phyloP scores from a whole-genome alignment of 345 rosid species.

The Turnera subulata region DNA sequence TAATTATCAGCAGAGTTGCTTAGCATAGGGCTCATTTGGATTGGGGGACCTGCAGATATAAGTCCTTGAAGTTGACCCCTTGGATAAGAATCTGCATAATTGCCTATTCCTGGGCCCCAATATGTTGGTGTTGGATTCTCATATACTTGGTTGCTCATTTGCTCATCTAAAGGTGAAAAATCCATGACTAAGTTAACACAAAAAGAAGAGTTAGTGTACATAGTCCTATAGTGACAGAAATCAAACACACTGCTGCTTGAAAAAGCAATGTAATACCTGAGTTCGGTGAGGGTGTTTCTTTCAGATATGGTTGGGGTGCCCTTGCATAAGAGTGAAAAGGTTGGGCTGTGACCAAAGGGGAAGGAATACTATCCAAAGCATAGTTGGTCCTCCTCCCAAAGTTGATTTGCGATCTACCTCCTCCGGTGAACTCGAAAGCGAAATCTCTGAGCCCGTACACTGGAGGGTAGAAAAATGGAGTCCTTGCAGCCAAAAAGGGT shows the following conservation, averaged over 20 bases:
- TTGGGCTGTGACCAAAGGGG: background rate
- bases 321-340: conserved; percentile 8
- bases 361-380: background rate
- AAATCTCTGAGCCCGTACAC: background rate
- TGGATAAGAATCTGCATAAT: background rate
- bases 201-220: conserved; percentile 8
- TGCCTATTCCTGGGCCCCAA: conserved; percentile 12
- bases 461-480: conserved; percentile 20
- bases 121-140: conserved; percentile 2
- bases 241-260: background rate
- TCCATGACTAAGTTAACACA: conserved; percentile 24
- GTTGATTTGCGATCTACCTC: background rate
- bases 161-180: conserved; percentile 17
- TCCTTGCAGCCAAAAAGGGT: conserved; percentile 25
- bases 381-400: background rate
- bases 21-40: background rate
- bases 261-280: conserved; percentile 18
- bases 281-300: conserved; percentile 15
- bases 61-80: background rate
- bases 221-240: background rate
- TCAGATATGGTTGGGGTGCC: background rate
- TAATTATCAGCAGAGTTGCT: background rate
- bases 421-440: background rate
- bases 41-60: background rate
- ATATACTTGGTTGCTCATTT: background rate